phyloP scores from a whole-genome alignment of 352 stramenopile species.

The Phytophthora fragariaefolia region DNA sequence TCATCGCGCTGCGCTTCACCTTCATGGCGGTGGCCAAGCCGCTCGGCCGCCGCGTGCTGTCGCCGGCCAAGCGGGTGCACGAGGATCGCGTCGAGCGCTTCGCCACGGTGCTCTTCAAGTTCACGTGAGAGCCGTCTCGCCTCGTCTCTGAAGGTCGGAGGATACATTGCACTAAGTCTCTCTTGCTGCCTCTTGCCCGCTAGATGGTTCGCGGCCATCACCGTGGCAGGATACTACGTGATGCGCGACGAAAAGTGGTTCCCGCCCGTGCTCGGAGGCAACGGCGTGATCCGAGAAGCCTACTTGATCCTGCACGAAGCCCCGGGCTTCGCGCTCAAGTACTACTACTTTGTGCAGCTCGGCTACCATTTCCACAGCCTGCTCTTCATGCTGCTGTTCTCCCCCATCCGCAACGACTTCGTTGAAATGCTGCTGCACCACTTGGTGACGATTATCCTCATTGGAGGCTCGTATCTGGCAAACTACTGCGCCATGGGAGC shows the following conservation, averaged over 20 bases:
- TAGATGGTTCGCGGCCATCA: conserved; percentile 47
- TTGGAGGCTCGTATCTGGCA: conserved; percentile 59
- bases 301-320: conserved; percentile 42
- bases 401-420: conserved; percentile 67
- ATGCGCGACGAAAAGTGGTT: conserved; percentile 65
- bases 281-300: conserved; percentile 37
- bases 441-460: conserved; percentile 65
- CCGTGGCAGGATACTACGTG: conserved; percentile 42
- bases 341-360: conserved; percentile 62
- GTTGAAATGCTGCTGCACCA: conserved; percentile 67
- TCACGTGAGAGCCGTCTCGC: conserved; percentile 26
- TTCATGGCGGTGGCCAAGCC: conserved; percentile 35
- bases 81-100: conserved; percentile 46
- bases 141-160: conserved; percentile 32
- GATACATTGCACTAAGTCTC: conserved; percentile 17
- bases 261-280: conserved; percentile 48
- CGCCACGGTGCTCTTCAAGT: conserved; percentile 49
- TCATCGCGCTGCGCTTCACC: conserved; percentile 38
- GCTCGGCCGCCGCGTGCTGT: conserved; percentile 33
- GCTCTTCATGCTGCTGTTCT: conserved; percentile 63
- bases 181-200: conserved; percentile 3
- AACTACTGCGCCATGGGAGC: conserved; percentile 59
- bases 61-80: conserved; percentile 30
- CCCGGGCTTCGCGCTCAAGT: conserved; percentile 41
- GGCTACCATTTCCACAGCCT: conserved; percentile 66